Base-by-base conservation (phyloP, 306 rosid genomes). In the Cucurbita ficifolia region DNA sequence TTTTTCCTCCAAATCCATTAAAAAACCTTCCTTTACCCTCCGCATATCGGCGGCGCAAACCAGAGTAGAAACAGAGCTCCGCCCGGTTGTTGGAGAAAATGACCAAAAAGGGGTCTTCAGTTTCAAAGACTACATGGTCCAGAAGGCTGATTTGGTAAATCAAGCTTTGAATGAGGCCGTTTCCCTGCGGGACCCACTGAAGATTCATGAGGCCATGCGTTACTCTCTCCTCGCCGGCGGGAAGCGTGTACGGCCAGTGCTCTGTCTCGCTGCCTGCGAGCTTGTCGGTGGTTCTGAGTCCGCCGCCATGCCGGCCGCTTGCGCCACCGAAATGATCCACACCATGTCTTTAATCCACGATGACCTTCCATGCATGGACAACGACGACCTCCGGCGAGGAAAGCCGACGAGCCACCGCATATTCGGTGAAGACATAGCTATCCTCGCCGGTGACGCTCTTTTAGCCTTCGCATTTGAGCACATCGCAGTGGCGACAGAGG, bases 191-290 rank as follows among this genome's bases (percentile, higher is more conserved):
- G 86, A 87, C 13, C 92, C 92, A 0, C 77, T 38, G 11, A 83
- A 52, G 70, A 87, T 85, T 49, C 83, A 85, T 59, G 82, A 81
- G 45, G 87, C 92, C 21, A 87, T 87, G 89, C 81, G 92, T 0
- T 87, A 87, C 72, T 85, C 92, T 4, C 92, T 87, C 74, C 84
- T 85, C 6, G 92, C 89, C 36, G 85, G 92, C 35, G 92, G 92
- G 22, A 87, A 87, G 73, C 76, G 92, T 2, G 80, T 87, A 52
- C 87, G 89, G 4, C 89, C 92, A 0, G 8, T 87, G 1, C 92
- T 87, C 71, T 85, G 92, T 21, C 64, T 87, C 39, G 89, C 92
- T 21, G 83, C 92, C 9, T 85, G 92, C 45, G 82, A 83, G 35
- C 81, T 87, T 18, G 85, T 87, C 35, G 89, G 85, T 11, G 89